Conservation (phyloP, 1,284 basidiomycete genomes). For the Austroboletus niveus region DNA sequence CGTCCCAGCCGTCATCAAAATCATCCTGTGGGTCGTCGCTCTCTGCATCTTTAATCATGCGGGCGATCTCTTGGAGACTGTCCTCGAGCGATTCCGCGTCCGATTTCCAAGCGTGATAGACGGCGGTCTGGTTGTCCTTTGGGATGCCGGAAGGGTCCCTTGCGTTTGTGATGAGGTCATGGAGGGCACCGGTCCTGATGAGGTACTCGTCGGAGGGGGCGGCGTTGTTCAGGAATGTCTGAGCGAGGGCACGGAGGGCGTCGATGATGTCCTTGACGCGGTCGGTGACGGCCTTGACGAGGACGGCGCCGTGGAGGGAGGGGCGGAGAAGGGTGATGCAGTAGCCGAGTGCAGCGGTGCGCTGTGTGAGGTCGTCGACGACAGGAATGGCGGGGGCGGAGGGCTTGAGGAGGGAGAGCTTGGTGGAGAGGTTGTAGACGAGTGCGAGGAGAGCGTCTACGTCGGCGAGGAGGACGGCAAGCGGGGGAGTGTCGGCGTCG, state of each 20-base stretch:
- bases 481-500: slow-evolving; percentile 21
- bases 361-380: slow-evolving; percentile 55
- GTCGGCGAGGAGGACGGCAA: slow-evolving; percentile 51
- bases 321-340: slow-evolving; percentile 53
- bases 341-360: slow-evolving; percentile 55
- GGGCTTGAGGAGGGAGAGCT: slow-evolving; percentile 66
- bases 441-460: slow-evolving; percentile 59
- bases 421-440: slow-evolving; percentile 60
- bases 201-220: slow-evolving; percentile 50
- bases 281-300: slow-evolving; percentile 48
- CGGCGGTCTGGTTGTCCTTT: slow-evolving; percentile 56
- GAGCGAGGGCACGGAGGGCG: slow-evolving; percentile 42
- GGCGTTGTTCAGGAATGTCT: slow-evolving; percentile 35
- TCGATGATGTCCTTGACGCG: slow-evolving; percentile 47
- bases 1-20: slow-evolving; percentile 64
- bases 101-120: slow-evolving; percentile 52
- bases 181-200: slow-evolving; percentile 59
- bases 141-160: slow-evolving; percentile 48
- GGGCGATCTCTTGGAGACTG: slow-evolving; percentile 55
- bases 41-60: slow-evolving; percentile 47
- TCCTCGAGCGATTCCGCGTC: slow-evolving; percentile 62
- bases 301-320: slow-evolving; percentile 48
- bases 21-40: slow-evolving; percentile 28
- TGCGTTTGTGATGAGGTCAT: slow-evolving; percentile 60
- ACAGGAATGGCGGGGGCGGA: slow-evolving; percentile 52